Conservation (phyloP, 1,284 basidiomycete genomes). For the Pseudozyma flocculosa region DNA sequence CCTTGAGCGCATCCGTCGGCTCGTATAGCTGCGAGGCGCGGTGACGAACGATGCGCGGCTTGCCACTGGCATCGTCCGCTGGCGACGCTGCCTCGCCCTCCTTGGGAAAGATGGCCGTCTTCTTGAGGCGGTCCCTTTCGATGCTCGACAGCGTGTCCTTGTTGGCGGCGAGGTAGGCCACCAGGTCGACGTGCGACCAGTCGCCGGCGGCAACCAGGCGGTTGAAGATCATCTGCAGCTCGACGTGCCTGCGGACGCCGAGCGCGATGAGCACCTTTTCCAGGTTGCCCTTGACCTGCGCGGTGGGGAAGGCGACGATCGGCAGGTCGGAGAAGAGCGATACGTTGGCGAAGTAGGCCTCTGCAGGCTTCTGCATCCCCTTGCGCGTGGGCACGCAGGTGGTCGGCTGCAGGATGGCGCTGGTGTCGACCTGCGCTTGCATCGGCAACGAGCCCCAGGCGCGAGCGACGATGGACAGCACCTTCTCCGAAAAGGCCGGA, state of each 20-base stretch:
- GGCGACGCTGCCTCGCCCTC: constrained; percentile 61
- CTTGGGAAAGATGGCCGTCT: constrained; percentile 75
- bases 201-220: constrained; percentile 59
- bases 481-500: constrained; percentile 77
- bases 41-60: constrained; percentile 39
- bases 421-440: constrained; percentile 66
- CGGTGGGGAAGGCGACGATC: constrained; percentile 73
- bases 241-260: constrained; percentile 87
- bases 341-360: constrained; percentile 85
- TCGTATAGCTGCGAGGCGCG: constrained; percentile 66
- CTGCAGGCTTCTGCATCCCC: constrained; percentile 72
- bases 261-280: constrained; percentile 76
- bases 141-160: constrained; percentile 69
- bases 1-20: constrained; percentile 72
- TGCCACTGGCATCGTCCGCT: constrained; percentile 42
- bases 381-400: constrained; percentile 80
- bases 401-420: constrained; percentile 66
- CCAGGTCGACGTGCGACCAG: constrained; percentile 60
- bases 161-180: constrained; percentile 73
- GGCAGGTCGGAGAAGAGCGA: constrained; percentile 81
- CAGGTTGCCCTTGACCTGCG: constrained; percentile 69
- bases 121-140: constrained; percentile 72
- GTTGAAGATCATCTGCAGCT: constrained; percentile 60
- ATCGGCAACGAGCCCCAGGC: constrained; percentile 74
- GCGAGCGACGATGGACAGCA: constrained; percentile 71